Evolutionary conservation across 257 asterid species (phyloP).

Genomic region (Striga asiatica): DNA sequence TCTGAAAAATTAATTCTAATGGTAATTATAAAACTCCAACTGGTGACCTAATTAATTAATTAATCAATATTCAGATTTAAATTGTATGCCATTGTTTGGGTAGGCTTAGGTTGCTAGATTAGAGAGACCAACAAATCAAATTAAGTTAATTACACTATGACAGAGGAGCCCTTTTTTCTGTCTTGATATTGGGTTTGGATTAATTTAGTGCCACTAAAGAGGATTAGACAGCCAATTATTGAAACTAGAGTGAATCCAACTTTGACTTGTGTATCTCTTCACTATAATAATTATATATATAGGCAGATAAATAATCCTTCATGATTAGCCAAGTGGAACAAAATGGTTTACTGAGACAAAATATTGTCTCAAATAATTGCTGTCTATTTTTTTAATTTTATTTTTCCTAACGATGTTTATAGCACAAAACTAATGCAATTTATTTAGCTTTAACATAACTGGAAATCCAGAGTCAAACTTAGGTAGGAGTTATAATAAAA

Average conservation of each 20-base stretch:
- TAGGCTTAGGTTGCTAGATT: slow-evolving; percentile 26
- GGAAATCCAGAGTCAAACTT: no score
- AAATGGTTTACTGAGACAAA: no score
- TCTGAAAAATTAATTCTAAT: no score
- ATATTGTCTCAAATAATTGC: no score
- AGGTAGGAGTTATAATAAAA: no score
- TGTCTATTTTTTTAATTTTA: no score
- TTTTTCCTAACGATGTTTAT: no score
- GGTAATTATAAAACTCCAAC: background rate
- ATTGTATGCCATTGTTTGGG: slow-evolving; percentile 21
- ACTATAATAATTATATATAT: slow-evolving; percentile 6
- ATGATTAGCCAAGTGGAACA: no score
- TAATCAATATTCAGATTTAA: slow-evolving; percentile 12
- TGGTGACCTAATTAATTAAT: background rate
- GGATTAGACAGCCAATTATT: slow-evolving; percentile 19
- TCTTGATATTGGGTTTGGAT: background rate
- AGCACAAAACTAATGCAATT: no score
- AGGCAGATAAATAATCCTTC: no score
- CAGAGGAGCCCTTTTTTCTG: background rate
- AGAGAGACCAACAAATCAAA: slow-evolving; percentile 3
- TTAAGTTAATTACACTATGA: background rate
- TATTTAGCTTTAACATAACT: no score
- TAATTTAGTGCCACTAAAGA: slow-evolving; percentile 16
- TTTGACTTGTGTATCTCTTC: slow-evolving; percentile 46
- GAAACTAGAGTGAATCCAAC: slow-evolving; percentile 19